phyloP scores from a whole-genome alignment of 2,329 filamentous ascomycete genomes.

The Pestalotiopsis sp. region DNA sequence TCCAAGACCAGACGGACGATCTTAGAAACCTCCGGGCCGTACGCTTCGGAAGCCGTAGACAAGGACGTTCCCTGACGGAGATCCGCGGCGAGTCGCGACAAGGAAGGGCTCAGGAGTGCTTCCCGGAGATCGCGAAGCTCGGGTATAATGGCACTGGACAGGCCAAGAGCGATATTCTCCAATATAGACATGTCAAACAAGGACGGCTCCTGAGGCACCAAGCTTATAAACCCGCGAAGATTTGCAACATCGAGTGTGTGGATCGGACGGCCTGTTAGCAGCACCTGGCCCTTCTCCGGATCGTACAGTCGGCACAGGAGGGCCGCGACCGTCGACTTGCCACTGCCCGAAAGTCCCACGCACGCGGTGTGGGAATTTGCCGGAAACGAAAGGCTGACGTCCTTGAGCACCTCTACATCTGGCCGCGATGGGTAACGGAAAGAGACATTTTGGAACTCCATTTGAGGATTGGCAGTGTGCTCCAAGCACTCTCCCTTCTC shows the following conservation, averaged over 20 bases:
- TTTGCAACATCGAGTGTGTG: conserved; percentile 30
- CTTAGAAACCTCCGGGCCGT: conserved; percentile 33
- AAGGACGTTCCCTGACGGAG: background rate
- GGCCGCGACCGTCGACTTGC: conserved; percentile 36
- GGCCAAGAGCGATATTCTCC: conserved; percentile 72
- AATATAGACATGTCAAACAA: conserved; percentile 64
- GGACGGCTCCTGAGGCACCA: conserved; percentile 75
- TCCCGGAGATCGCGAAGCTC: conserved; percentile 40
- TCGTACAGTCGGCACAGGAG: conserved; percentile 59
- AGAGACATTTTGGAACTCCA: conserved; percentile 35
- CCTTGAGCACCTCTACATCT: conserved; percentile 25
- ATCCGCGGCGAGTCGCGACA: conserved; percentile 45
- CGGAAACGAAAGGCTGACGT: conserved; percentile 28
- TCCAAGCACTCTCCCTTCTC: background rate
- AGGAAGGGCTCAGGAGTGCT: conserved; percentile 42
- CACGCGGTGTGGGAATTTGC: conserved; percentile 40
- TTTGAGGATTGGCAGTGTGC: conserved; percentile 14
- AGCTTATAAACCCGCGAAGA: conserved; percentile 66
- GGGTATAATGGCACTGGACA: conserved; percentile 48
- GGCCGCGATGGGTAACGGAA: conserved; percentile 49
- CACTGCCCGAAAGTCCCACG: conserved; percentile 43
- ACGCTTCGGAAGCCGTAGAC: background rate
- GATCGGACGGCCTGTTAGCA: conserved; percentile 47
- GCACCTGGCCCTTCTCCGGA: conserved; percentile 46
- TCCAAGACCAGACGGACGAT: conserved; percentile 48